Evolutionary conservation across 805 yeast genomes (phyloP).

Genomic region (Lachancea lanzarotensis): DNA sequence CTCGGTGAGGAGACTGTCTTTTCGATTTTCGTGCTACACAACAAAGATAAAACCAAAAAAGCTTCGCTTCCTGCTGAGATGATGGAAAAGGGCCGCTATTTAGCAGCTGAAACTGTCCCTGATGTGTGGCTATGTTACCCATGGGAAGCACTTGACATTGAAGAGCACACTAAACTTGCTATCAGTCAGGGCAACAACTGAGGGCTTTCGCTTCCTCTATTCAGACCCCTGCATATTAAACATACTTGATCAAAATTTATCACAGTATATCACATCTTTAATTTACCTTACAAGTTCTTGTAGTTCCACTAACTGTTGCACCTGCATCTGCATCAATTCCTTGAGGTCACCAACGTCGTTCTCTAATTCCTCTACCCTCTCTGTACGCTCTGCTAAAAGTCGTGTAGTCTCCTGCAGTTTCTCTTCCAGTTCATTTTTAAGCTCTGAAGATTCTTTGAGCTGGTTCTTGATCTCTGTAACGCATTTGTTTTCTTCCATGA

Average conservation of each 20-base stretch:
- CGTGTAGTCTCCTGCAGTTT: constrained; percentile 52
- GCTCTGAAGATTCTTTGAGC: constrained; percentile 32
- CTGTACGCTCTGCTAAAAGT: constrained; percentile 80
- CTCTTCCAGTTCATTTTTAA: constrained; percentile 35
- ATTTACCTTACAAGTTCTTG: constrained; percentile 33
- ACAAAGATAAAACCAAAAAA: constrained; percentile 73
- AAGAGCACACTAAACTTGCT: constrained; percentile 62
- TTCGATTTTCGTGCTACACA: constrained; percentile 75
- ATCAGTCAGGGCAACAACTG: constrained; percentile 58
- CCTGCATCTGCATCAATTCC: constrained; percentile 74
- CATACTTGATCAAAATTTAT: too few relatives aligned
- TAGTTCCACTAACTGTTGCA: constrained; percentile 74
- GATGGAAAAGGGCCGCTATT: constrained; percentile 58
- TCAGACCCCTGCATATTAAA: neutral
- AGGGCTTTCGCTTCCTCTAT: constrained; percentile 17
- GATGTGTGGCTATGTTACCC: constrained; percentile 88
- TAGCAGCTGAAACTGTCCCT: constrained; percentile 67
- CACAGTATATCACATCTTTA: neutral
- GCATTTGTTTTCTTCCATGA: constrained; percentile 48
- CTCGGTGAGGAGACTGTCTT: constrained; percentile 55
- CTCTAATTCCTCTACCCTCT: constrained; percentile 71
- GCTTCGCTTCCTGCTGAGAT: constrained; percentile 62
- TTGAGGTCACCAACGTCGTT: constrained; percentile 89
- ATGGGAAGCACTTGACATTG: constrained; percentile 83
- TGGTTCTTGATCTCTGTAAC: neutral